These are phyloP conservation scores for Aquilaria yunnanensis DNA, from an alignment of 345 rosid genomes.

Conservation along the genomic window DNA sequence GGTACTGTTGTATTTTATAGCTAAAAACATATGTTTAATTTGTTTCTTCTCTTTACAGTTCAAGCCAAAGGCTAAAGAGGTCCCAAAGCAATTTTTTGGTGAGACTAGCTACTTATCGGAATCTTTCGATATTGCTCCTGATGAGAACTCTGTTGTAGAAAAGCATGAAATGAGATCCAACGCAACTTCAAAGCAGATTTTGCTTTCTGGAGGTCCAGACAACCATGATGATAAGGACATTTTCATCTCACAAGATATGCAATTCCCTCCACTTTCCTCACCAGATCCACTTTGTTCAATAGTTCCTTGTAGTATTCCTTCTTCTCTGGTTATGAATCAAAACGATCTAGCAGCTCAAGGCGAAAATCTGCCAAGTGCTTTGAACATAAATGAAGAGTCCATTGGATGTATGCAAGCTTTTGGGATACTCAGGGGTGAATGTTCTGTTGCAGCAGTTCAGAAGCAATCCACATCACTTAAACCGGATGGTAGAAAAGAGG, in stretches of 20 bases:
- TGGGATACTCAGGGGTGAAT: constrained; percentile 11
- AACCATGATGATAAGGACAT: constrained; percentile 24
- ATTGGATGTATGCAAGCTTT: constrained; percentile 17
- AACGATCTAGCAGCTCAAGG: constrained; percentile 20
- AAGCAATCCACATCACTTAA: constrained; percentile 33
- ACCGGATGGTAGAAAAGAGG: constrained; percentile 29
- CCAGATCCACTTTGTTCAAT: constrained; percentile 68
- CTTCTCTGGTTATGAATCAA: constrained; percentile 16
- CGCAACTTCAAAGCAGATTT: constrained; percentile 32
- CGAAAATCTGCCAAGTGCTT: constrained; percentile 17
- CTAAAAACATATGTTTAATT: too few species aligned
- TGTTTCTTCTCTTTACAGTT: constrained; percentile 11
- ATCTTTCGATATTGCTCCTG: constrained; percentile 48
- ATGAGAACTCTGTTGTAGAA: constrained; percentile 39
- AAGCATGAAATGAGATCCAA: constrained; percentile 18
- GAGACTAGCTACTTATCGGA: constrained; percentile 65
- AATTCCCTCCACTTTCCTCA: constrained; percentile 29
- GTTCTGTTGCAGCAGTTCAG: constrained; percentile 19
- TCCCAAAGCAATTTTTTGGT: constrained; percentile 26
- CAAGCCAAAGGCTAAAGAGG: constrained; percentile 13
- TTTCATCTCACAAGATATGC: constrained; percentile 34
- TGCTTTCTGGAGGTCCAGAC: constrained; percentile 26
- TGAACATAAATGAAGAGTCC: constrained; percentile 15
- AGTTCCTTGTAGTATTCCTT: constrained; percentile 65
- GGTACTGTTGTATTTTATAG: too few species aligned